A percentile compares a stretch with the other conserved stretches of the same genome.
Evolutionary conservation across 345 rosid genomes (phyloP).

Genomic region (Fremontodendron californicum): DNA sequence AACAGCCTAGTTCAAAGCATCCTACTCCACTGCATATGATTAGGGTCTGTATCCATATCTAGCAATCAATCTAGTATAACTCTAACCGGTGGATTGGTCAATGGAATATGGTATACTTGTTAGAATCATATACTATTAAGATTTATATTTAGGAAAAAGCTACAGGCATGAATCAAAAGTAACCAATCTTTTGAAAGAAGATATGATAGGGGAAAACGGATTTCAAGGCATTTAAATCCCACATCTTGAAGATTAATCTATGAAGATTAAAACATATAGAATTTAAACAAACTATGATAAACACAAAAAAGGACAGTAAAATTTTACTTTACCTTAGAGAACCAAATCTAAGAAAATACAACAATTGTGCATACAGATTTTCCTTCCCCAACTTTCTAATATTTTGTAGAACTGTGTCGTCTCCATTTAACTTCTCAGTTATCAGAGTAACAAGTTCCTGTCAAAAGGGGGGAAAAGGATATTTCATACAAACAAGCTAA

Average conservation of each 20-base stretch:
- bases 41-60: background rate
- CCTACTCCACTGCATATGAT: no score
- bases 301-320: background rate
- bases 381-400: conserved; percentile 78
- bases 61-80: background rate
- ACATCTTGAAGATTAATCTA: no score
- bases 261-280: background rate
- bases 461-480: conserved; percentile 7
- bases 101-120: background rate
- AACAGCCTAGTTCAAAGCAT: no score
- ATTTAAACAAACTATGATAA: background rate
- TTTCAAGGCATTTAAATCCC: no score
- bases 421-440: conserved; percentile 59
- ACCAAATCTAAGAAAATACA: conserved; percentile 60
- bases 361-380: conserved; percentile 72
- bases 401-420: conserved; percentile 47
- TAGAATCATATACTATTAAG: background rate
- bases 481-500: conserved; percentile 1
- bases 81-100: background rate
- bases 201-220: background rate
- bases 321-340: conserved; percentile 39
- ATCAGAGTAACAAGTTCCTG: conserved; percentile 60
- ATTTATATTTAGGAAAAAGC: background rate
- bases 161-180: background rate
- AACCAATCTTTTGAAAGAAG: background rate